phyloP scores from a whole-genome alignment of 345 rosid species.

The Lepidium aucheri region DNA sequence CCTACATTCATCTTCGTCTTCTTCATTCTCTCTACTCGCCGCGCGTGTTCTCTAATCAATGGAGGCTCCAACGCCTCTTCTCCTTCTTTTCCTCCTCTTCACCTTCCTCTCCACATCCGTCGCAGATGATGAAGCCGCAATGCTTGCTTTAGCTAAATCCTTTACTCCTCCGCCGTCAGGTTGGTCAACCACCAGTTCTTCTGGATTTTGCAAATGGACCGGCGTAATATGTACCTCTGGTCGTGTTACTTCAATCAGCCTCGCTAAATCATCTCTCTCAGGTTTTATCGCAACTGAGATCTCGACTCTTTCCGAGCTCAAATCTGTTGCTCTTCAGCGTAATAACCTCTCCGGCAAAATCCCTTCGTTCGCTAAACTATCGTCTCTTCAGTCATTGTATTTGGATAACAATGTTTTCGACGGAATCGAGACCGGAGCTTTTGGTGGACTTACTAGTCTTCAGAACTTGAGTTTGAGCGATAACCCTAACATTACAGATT shows the following conservation, averaged over 20 bases:
- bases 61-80: conserved; percentile 34
- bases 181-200: conserved; percentile 43
- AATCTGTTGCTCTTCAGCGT: conserved; percentile 32
- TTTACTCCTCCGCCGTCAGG: conserved; percentile 41
- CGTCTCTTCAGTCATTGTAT: conserved; percentile 35
- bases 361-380: conserved; percentile 51
- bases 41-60: conserved; percentile 15
- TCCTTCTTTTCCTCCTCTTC: conserved; percentile 21
- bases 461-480: conserved; percentile 38
- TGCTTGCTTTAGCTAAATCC: conserved; percentile 39
- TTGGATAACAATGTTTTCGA: conserved; percentile 50
- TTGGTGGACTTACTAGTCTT: conserved; percentile 51
- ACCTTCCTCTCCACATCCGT: conserved; percentile 5
- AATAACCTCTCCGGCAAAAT: conserved; percentile 50
- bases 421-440: conserved; percentile 42
- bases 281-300: conserved; percentile 47
- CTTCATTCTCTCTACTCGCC: conserved; percentile 9
- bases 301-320: conserved; percentile 49
- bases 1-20: conserved; percentile 2
- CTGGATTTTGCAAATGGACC: conserved; percentile 44
- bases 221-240: conserved; percentile 40
- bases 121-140: conserved; percentile 48
- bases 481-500: conserved; percentile 26
- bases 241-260: conserved; percentile 40
- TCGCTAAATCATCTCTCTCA: conserved; percentile 27